These are phyloP conservation scores for Calonectria leucothoes DNA, from an alignment of 2,329 filamentous ascomycete genomes.

Conservation along the genomic window DNA sequence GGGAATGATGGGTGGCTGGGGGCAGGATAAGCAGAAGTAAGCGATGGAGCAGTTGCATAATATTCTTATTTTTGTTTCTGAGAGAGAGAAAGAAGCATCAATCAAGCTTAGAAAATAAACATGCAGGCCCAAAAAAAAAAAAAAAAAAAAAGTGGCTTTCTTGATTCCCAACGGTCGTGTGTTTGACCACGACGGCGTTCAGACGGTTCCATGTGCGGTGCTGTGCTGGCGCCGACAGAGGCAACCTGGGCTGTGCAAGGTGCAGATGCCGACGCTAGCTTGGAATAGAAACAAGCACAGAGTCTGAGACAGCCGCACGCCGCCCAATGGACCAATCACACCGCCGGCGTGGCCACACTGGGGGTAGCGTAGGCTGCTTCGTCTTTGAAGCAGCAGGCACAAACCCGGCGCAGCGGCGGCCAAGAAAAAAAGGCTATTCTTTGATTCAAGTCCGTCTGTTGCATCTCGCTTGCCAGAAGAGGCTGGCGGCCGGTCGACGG, in stretches of 20 bases:
- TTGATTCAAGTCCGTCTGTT: background rate
- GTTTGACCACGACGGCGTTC: background rate
- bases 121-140: background rate
- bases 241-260: constrained; percentile 1
- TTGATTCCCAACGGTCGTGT: background rate
- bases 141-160: background rate
- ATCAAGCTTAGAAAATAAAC: background rate
- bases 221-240: background rate
- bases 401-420: background rate
- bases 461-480: background rate
- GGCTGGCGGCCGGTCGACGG: background rate
- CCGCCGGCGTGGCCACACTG: background rate
- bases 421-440: too few relatives aligned
- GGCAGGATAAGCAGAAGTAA: background rate
- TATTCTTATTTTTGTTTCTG: constrained; percentile 6
- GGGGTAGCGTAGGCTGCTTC: background rate
- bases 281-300: background rate
- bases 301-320: background rate
- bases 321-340: background rate
- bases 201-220: too few relatives aligned
- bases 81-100: background rate
- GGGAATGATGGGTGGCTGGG: background rate
- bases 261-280: constrained; percentile 7
- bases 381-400: background rate
- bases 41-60: background rate